Conservation (phyloP, 768 basidiomycete genomes). For the Lentinula raphanica region DNA sequence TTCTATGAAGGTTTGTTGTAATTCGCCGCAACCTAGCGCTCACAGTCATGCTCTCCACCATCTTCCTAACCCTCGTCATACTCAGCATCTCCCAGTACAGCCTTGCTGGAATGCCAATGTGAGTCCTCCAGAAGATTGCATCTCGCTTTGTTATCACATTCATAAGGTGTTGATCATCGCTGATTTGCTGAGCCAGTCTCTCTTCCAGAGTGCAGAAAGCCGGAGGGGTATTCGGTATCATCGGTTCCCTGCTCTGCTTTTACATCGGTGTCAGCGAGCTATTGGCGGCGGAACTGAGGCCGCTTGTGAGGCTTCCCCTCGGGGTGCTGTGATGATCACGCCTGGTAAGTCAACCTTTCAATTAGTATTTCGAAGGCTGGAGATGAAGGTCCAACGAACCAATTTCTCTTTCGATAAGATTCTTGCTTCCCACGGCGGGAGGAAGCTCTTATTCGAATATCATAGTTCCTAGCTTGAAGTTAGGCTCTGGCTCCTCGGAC, state of each 20-base stretch:
- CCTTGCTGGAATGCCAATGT: conserved; percentile 15
- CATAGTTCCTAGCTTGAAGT: not conserved
- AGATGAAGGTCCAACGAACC: not conserved
- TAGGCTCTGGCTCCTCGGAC: not conserved
- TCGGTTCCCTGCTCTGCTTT: conserved; percentile 44
- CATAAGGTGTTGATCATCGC: not conserved
- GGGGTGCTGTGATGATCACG: conserved; percentile 25
- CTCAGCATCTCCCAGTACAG: conserved; percentile 13
- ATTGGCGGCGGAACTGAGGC: conserved; percentile 33
- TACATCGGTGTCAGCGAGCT: conserved; percentile 43
- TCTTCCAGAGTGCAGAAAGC: conserved; percentile 30
- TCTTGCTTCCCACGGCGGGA: not conserved
- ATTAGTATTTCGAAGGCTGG: too few relatives aligned
- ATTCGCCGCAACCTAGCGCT: not conserved
- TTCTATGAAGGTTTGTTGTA: not conserved
- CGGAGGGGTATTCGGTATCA: conserved; percentile 40
- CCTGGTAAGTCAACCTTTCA: too few relatives aligned
- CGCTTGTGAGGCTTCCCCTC: conserved; percentile 35
- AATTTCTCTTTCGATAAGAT: not conserved
- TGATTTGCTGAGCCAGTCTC: not conserved
- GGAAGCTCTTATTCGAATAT: not conserved
- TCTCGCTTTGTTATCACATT: not conserved
- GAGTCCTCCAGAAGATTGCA: too few relatives aligned
- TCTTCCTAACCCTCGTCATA: conserved; percentile 1
- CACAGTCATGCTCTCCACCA: not conserved